Conservation (phyloP, 257 asterid species). For the Fraxinus excelsior region DNA sequence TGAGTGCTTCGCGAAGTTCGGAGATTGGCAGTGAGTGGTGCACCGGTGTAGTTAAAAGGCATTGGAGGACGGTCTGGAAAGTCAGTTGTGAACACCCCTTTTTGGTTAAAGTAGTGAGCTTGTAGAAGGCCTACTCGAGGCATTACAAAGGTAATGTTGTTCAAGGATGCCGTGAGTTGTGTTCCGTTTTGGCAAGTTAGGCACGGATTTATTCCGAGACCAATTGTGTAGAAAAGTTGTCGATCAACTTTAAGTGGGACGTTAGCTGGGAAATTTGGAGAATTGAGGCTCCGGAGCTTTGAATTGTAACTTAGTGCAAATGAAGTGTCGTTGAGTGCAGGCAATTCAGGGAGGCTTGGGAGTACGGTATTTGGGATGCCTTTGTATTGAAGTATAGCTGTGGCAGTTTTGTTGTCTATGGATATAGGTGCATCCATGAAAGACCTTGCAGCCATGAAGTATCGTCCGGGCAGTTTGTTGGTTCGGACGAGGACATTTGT, state of each 20-base stretch:
- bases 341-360: conserved; percentile 45
- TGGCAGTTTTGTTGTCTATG: conserved; percentile 57
- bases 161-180: conserved; percentile 45
- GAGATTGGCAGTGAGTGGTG: conserved; percentile 74
- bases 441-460: conserved; percentile 56
- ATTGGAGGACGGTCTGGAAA: conserved; percentile 57
- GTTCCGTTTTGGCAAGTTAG: conserved; percentile 49
- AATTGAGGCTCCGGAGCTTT: conserved; percentile 48
- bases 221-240: conserved; percentile 60
- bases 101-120: conserved; percentile 43
- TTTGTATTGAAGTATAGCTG: conserved; percentile 52
- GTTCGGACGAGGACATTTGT: conserved; percentile 54
- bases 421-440: conserved; percentile 57
- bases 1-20: conserved; percentile 28
- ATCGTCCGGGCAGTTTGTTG: conserved; percentile 41
- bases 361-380: conserved; percentile 33
- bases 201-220: conserved; percentile 53
- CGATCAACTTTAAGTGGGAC: conserved; percentile 54
- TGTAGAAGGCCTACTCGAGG: conserved; percentile 49
- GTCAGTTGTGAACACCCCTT: conserved; percentile 44
- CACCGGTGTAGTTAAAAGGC: conserved; percentile 63
- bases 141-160: conserved; percentile 63
- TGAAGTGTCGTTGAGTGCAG: conserved; percentile 40
- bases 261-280: conserved; percentile 44
- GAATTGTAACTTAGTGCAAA: conserved; percentile 42